Evolutionary conservation across 345 rosid species (phyloP), one percentile per base, ranked within the genome.

Genomic region (Sonneratia caseolaris): DNA sequence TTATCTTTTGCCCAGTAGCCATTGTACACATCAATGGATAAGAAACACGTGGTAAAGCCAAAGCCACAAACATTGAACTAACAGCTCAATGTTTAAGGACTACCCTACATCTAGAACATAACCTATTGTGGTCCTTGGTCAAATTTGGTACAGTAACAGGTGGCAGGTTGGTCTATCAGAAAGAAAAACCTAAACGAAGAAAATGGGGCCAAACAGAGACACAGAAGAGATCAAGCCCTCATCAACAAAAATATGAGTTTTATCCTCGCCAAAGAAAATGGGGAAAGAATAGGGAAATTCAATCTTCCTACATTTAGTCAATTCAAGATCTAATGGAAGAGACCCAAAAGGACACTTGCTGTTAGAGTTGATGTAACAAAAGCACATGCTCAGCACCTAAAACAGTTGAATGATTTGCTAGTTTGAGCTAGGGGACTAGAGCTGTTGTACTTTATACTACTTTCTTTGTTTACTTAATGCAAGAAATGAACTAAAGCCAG

Each of bases 321-420:
- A 0, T 47, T 47, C 51, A 47, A 47, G 13, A 47, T 47, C 51
- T 47, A 36, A 66, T 15, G 37, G 69, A 66, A 18, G 69, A 6
- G 69, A 67, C 22, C 22, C 69, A 38, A 37, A 42, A 47, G 12
- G 48, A 67, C 22, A 67, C 19, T n/a, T 56, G 4, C 38, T 67
- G 69, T 38, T 40, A 67, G 69, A 67, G 38, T 67, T 47, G 51
- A 47, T 47, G 10, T 4, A 5, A 66, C 47, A 38, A 37, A n/a
- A 40, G 69, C 69, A 67, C 69, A 67, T 67, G 49, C 69, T 18
- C 27, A 12, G 19, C 69, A 32, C 27, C 49, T 67, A 67, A 57
- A n/a, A 19, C 15, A 19, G 69, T 38, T 19, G 49, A 67, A 67
- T 38, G 69, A 43, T 47, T 42, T 9, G 51, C 51, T 13, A 8